phyloP scores from a whole-genome alignment of 2,329 filamentous ascomycete species.

The Cadophora gregata region DNA sequence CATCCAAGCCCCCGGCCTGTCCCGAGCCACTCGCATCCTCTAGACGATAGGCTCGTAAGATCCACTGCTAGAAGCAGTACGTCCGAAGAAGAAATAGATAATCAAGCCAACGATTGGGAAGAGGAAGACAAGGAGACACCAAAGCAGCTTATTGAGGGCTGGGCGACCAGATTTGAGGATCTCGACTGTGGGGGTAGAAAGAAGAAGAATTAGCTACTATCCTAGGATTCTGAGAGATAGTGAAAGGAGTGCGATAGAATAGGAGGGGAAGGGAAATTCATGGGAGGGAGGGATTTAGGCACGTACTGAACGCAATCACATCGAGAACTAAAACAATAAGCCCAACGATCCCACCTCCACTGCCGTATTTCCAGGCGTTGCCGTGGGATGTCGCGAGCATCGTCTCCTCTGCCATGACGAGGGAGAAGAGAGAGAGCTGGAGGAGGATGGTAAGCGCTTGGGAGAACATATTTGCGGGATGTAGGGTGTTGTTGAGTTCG shows the following conservation, averaged over 20 bases:
- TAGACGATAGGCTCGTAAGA: constrained; percentile 55
- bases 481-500: background rate
- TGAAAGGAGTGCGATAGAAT: background rate
- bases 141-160: constrained; percentile 62
- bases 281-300: constrained; percentile 22
- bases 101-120: constrained; percentile 67
- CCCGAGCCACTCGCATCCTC: background rate
- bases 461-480: constrained; percentile 23
- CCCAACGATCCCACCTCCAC: constrained; percentile 65
- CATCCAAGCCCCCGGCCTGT: background rate
- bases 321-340: constrained; percentile 67
- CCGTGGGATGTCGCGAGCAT: constrained; percentile 32
- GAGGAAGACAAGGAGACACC: constrained; percentile 67
- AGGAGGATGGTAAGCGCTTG: constrained; percentile 36
- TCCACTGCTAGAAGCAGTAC: constrained; percentile 59
- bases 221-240: background rate
- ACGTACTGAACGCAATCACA: constrained; percentile 66
- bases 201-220: constrained; percentile 27
- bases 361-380: constrained; percentile 63
- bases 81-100: constrained; percentile 69
- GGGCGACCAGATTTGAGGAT: constrained; percentile 68
- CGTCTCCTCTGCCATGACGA: constrained; percentile 51
- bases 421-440: constrained; percentile 54
- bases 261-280: background rate
- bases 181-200: constrained; percentile 56